phyloP scores from a whole-genome alignment of 139 green algal genomes.

The Microglena sp. region DNA sequence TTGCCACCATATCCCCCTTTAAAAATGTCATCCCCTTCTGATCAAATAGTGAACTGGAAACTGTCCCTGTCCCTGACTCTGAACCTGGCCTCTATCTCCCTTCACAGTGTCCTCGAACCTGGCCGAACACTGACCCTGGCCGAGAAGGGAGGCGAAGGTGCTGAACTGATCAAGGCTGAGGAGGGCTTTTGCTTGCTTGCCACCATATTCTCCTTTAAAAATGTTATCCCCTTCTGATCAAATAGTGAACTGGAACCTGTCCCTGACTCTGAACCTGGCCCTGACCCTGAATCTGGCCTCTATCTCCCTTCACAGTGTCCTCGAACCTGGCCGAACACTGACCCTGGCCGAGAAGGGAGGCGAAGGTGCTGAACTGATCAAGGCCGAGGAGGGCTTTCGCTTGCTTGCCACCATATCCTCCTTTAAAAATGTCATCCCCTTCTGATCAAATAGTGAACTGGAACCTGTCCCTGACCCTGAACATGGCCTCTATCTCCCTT shows the following conservation, averaged over 20 bases:
- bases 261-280: no score
- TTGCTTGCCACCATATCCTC: slow-evolving; percentile 96
- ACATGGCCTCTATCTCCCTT: neutral
- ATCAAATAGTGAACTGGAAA: no score
- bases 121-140: slow-evolving; percentile 81
- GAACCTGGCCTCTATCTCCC: no score
- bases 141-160: slow-evolving; percentile 83
- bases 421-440: no score
- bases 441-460: no score
- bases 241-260: no score
- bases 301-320: slow-evolving; percentile 53
- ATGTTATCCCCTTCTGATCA: no score
- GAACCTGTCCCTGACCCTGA: no score
- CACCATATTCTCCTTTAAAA: no score
- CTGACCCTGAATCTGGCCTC: no score
- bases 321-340: slow-evolving; percentile 82
- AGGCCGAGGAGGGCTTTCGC: slow-evolving; percentile 71
- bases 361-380: slow-evolving; percentile 59
- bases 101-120: slow-evolving; percentile 84
- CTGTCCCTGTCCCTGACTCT: no score
- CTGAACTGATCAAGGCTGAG: slow-evolving; percentile 67
- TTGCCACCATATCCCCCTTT: slow-evolving; percentile 99
- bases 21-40: no score
- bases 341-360: slow-evolving; percentile 94
- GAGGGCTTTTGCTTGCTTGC: slow-evolving; percentile 79